Base-by-base conservation (phyloP, 2,329 filamentous ascomycete species). In the Neofusicoccum umdonicola region DNA sequence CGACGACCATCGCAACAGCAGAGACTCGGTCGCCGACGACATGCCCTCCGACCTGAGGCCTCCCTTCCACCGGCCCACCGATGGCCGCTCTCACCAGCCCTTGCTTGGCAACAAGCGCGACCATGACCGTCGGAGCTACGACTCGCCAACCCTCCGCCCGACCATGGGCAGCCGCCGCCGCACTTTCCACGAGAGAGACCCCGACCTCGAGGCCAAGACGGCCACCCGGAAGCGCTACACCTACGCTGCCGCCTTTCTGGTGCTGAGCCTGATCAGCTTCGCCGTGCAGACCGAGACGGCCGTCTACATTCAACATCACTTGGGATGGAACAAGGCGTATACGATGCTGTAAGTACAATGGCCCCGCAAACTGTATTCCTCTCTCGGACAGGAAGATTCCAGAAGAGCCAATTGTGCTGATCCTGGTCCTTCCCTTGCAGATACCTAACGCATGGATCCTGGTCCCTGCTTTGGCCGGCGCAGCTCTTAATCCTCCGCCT, bases 291-390 rank as follows among this genome's bases (percentile, higher is more conserved):
- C 95, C 3, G 94, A 98, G 82, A 92, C 96, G 62, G 94, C 93
- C 11, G 89, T 96, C 9, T 93, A 97, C 79, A 95, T 99, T 67
- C 94, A 98, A 80, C 89, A 94, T 76, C 88, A 95, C 66, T 80
- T 97, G 68, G 88, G 90, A 68, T 99, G 95, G 95, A 87, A 96
- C 80, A 99, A 99, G 82, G 92, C 95, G n/a, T 99, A 97, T 81
- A 96, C 92, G 83, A 99, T 99, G 95, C 87, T 99, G 84, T 97
- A 80, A 80, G 80, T 76, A 19, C 19, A 19, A 12, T 39, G 34
- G 19, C 60, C 60, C 60, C 39, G 31, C 37, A 31, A 48, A 37
- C 12, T 17, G 3, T 34, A 17, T 19, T 31, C 35, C 27, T 4
- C 15, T 51, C 39, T n/a, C 45, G 27, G 11, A 22, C 44, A 15